phyloP scores from a whole-genome alignment of 192 early-diverging fungal genomes.

The Coemansia sp. region DNA sequence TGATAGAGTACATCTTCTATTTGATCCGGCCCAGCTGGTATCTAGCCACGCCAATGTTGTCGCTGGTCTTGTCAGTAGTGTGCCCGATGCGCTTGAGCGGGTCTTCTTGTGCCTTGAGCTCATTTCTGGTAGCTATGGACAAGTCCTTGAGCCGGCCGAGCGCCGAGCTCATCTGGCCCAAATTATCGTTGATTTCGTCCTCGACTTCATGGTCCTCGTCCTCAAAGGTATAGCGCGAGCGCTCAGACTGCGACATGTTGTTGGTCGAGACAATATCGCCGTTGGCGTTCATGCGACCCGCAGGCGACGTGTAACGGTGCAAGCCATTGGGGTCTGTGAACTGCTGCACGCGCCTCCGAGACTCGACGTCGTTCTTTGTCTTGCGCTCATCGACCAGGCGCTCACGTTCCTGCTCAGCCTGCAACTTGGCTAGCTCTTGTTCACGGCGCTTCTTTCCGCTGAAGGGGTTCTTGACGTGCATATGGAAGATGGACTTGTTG shows the following conservation, averaged over 20 bases:
- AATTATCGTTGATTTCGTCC: slow-evolving; percentile 68
- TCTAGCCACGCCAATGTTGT: slow-evolving; percentile 46
- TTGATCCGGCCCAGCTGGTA: slow-evolving; percentile 46
- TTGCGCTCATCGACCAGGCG: slow-evolving; percentile 55
- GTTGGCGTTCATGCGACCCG: slow-evolving; percentile 46
- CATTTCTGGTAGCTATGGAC: slow-evolving; percentile 60
- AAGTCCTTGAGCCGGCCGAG: slow-evolving; percentile 62
- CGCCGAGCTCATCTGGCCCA: slow-evolving; percentile 61
- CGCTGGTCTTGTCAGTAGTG: slow-evolving; percentile 57
- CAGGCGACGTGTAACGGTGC: slow-evolving; percentile 15
- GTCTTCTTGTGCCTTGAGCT: slow-evolving; percentile 66
- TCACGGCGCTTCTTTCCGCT: slow-evolving; percentile 62
- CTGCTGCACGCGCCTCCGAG: slow-evolving; percentile 61
- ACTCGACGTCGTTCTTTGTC: slow-evolving; percentile 58
- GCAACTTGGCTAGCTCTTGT: slow-evolving; percentile 59
- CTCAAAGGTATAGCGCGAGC: slow-evolving; percentile 67
- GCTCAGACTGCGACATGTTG: slow-evolving; percentile 47
- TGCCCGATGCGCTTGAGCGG: slow-evolving; percentile 55
- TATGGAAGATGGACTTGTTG: slow-evolving; percentile 75
- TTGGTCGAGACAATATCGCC: slow-evolving; percentile 48
- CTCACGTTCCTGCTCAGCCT: slow-evolving; percentile 42
- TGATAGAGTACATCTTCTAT: slow-evolving; percentile 6
- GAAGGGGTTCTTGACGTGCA: slow-evolving; percentile 71
- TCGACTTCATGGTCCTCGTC: slow-evolving; percentile 70
- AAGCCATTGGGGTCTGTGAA: slow-evolving; percentile 32